These are phyloP conservation scores for Neodidymelliopsis sp. DNA, from an alignment of 2,329 filamentous ascomycete species.

Conservation along the genomic window DNA sequence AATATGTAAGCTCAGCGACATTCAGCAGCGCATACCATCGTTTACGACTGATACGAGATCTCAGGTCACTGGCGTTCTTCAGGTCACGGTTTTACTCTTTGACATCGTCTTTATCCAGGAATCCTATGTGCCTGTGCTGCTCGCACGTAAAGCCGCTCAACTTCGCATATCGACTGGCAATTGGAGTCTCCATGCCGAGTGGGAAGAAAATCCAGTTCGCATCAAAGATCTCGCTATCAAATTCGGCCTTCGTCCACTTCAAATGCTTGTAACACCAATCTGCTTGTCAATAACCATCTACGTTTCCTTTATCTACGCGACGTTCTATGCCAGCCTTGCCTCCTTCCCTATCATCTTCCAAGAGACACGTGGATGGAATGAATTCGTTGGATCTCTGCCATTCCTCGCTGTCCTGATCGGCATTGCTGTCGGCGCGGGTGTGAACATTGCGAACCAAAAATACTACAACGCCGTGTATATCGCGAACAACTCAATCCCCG, in stretches of 20 bases:
- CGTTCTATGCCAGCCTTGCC: conserved; percentile 52
- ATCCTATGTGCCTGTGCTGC: conserved; percentile 61
- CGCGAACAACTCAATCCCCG: no score
- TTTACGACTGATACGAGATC: no score
- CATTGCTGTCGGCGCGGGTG: no score
- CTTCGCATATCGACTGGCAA: background rate
- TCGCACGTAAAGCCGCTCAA: conserved; percentile 48
- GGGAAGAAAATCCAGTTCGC: conserved; percentile 55
- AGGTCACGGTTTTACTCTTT: conserved; percentile 50
- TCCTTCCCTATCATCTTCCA: conserved; percentile 73
- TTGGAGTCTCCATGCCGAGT: background rate
- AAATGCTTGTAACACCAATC: conserved; percentile 71
- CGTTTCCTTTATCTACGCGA: background rate
- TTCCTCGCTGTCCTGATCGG: conserved; percentile 69
- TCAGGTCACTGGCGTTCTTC: no score
- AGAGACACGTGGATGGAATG: conserved; percentile 66
- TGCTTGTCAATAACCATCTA: conserved; percentile 70
- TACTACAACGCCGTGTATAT: no score
- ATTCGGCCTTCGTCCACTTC: conserved; percentile 70
- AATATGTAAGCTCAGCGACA: background rate
- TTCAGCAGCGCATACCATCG: no score
- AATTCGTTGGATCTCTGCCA: conserved; percentile 63
- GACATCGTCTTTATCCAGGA: conserved; percentile 60
- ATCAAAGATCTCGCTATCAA: conserved; percentile 66
- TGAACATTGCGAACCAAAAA: no score